A percentile compares a stretch with the other conserved stretches of the same genome.
Conservation (phyloP, 228 moss, liverwort and hornwort genomes). For the Sphagnum fallax region DNA sequence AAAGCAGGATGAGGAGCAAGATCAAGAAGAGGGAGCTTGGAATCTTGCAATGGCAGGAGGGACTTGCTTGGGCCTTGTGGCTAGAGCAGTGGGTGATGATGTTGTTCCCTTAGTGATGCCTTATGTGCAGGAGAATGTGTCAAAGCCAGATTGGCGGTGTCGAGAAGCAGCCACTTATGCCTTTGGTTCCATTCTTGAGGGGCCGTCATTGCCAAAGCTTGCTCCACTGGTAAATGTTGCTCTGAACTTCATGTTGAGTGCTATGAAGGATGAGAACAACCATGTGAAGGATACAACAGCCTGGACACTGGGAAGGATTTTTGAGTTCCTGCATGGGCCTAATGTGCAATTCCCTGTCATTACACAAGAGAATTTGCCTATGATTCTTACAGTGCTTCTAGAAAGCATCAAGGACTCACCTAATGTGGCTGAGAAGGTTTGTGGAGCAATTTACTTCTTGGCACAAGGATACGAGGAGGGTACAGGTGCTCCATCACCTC, state of each 20-base stretch:
- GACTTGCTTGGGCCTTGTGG: slow-evolving; percentile 48
- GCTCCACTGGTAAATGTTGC: slow-evolving; percentile 46
- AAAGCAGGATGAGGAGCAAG: slow-evolving; percentile 56
- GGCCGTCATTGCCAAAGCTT: slow-evolving; percentile 32
- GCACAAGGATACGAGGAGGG: slow-evolving; percentile 57
- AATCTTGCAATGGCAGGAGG: slow-evolving; percentile 60
- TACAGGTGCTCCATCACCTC: slow-evolving; percentile 29
- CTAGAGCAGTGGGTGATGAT: slow-evolving; percentile 56
- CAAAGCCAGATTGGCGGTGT: slow-evolving; percentile 50
- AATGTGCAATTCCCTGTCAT: slow-evolving; percentile 40
- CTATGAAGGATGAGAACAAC: slow-evolving; percentile 53
- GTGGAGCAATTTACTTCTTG: slow-evolving; percentile 53
- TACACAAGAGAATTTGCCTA: slow-evolving; percentile 25
- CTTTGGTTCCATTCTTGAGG: slow-evolving; percentile 41
- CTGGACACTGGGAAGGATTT: slow-evolving; percentile 52
- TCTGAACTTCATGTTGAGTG: slow-evolving; percentile 46
- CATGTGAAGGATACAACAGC: slow-evolving; percentile 53
- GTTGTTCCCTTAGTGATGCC: slow-evolving; percentile 56
- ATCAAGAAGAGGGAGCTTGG: slow-evolving; percentile 54
- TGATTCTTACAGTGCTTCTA: slow-evolving; percentile 32
- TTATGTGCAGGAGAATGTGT: slow-evolving; percentile 49
- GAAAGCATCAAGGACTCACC: slow-evolving; percentile 44
- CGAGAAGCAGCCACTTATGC: slow-evolving; percentile 48
- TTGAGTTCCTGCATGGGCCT: slow-evolving; percentile 48
- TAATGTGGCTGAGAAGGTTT: slow-evolving; percentile 56